A percentile compares a stretch with the other conserved stretches of the same genome.
These are phyloP conservation scores for Rhynchospora tenuis DNA, from an alignment of 176 grass and related monocot species.

Conservation along the genomic window DNA sequence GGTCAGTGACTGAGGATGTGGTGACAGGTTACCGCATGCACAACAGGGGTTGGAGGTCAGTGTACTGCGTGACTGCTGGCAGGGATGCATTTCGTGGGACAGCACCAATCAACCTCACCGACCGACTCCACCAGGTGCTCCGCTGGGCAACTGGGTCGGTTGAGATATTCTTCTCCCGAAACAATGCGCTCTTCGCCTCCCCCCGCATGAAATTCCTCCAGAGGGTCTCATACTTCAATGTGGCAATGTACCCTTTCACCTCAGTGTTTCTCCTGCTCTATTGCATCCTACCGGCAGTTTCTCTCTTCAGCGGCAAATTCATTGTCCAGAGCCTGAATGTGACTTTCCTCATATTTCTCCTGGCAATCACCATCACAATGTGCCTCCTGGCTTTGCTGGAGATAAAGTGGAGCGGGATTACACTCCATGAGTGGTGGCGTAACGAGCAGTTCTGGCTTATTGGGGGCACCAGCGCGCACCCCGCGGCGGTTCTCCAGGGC, in stretches of 20 bases:
- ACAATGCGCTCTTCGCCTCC: constrained; percentile 80
- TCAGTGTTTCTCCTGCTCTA: constrained; percentile 82
- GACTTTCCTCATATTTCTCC: constrained; percentile 66
- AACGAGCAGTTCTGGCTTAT: constrained; percentile 99
- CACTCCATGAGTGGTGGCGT: constrained; percentile 93
- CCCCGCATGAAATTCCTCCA: constrained; percentile 85
- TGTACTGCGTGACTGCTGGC: constrained; percentile 70
- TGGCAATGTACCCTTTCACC: constrained; percentile 93
- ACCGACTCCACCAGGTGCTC: constrained; percentile 80
- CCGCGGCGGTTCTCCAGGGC: constrained; percentile 71
- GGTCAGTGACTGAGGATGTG: constrained; percentile 90
- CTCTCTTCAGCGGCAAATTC: constrained; percentile 89
- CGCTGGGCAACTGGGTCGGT: constrained; percentile 95
- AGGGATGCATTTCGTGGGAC: constrained; percentile 85
- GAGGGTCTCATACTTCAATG: constrained; percentile 82
- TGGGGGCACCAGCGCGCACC: constrained; percentile 88
- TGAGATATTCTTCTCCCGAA: constrained; percentile 98
- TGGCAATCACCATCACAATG: constrained; percentile 68
- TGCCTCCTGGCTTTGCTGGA: constrained; percentile 82
- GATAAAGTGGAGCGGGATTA: constrained; percentile 94
- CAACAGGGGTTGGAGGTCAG: constrained; percentile 89
- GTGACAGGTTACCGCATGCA: constrained; percentile 98
- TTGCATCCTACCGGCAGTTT: constrained; percentile 76
- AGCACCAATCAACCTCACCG: constrained; percentile 92
- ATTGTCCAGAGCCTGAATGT: constrained; percentile 68